A percentile compares a stretch with the other conserved stretches of the same genome.
phyloP scores from a whole-genome alignment of 352 stramenopile genomes.

The Phytophthora citricola region DNA sequence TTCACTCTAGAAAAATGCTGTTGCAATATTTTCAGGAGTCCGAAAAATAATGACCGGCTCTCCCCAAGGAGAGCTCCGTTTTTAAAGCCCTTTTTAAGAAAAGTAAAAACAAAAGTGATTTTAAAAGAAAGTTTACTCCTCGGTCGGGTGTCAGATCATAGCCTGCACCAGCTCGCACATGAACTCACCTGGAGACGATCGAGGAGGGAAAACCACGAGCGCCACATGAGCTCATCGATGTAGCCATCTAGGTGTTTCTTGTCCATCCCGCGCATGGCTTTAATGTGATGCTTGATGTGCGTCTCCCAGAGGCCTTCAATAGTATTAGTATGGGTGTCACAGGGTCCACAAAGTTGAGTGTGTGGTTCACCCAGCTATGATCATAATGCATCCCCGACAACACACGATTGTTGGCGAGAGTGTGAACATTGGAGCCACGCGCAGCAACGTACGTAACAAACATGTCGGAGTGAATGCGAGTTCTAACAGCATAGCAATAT shows the following conservation, averaged over 20 bases:
- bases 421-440: neutral
- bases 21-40: too few relatives aligned
- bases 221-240: conserved; percentile 19
- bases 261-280: too few relatives aligned
- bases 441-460: neutral
- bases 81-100: too few relatives aligned
- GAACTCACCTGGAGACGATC: neutral
- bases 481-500: neutral
- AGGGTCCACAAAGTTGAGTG: neutral
- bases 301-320: neutral
- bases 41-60: too few relatives aligned
- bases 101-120: too few relatives aligned
- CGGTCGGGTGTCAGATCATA: neutral
- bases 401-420: neutral
- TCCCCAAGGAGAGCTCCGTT: too few relatives aligned
- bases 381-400: neutral
- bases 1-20: too few relatives aligned
- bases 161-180: conserved; percentile 15
- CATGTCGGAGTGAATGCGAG: neutral
- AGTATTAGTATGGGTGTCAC: neutral
- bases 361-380: neutral
- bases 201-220: conserved; percentile 18
- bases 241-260: conserved; percentile 2
- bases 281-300: too few relatives aligned
- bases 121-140: too few relatives aligned